Evolutionary conservation across 2,329 filamentous ascomycete species (phyloP), one percentile per base, ranked within the genome.

Genomic region (Neofusicoccum umdonicola): DNA sequence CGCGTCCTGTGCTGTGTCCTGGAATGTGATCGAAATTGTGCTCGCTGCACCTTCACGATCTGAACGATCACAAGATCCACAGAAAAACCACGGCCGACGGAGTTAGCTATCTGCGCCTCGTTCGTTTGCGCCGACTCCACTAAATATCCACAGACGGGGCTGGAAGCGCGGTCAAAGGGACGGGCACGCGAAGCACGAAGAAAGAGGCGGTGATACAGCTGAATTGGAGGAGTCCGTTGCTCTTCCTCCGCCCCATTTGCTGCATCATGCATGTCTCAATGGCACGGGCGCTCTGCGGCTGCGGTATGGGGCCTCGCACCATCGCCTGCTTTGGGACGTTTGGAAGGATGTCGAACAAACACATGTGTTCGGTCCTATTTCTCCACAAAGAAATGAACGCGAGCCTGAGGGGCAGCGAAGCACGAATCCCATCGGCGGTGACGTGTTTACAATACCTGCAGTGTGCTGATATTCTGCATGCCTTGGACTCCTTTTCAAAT

Each of bases 1-100:
- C 22, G 22, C 22, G 3, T 22, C n/a, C 27, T 44, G 56, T 34
- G 17, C 41, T 12, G 56, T 19, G 56, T 11, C 31, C 42, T 47
- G 31, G 56, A 47, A 60, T 60, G 56, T 19, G 22, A 60, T 60
- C 56, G 56, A 60, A 57, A 60, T 60, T 39, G 56, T 60, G n/a
- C 42, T 47, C 12, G 56, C 56, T 35, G 56, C 56, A 37, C n/a
- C 41, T n/a, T 51, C 15, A 31, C 8, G 22, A 15, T 51, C 47
- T 19, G n/a, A 60, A 60, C 39, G 27, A 60, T 47, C 56, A 47
- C 56, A 37, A 60, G 56, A 27, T 47, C 56, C 56, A 60, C 56
- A 37, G 56, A 58, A 60, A 60, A 47, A 47, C 15, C 27, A 45
- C 9, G 13, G 19, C 6, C 51, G 27, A 39, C 50, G 31, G 31